phyloP scores from a whole-genome alignment of 129 eudicot species.

The Silybum marianum region DNA sequence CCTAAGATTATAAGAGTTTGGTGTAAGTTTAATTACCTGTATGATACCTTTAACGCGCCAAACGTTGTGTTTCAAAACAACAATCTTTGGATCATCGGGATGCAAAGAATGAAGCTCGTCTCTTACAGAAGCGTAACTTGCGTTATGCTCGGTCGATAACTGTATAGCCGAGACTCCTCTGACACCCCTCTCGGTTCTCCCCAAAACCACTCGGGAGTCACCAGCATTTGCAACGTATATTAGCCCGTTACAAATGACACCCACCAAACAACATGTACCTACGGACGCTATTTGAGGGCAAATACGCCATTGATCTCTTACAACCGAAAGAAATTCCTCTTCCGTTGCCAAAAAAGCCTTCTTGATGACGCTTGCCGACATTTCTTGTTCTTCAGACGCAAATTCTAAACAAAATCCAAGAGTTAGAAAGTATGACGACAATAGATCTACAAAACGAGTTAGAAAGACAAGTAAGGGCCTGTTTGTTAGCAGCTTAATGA shows the following conservation, averaged over 20 bases:
- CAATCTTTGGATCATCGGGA: constrained; percentile 82
- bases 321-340: constrained; percentile 74
- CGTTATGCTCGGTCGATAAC: constrained; percentile 87
- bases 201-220: constrained; percentile 90
- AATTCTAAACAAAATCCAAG: constrained; percentile 45
- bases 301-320: constrained; percentile 60
- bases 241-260: constrained; percentile 72
- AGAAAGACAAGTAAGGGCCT: too few species aligned
- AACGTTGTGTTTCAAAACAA: constrained; percentile 80
- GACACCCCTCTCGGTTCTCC: constrained; percentile 60
- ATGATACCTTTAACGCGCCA: constrained; percentile 99
- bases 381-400: constrained; percentile 74
- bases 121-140: constrained; percentile 71
- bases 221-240: constrained; percentile 89
- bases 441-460: background rate
- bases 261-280: constrained; percentile 90
- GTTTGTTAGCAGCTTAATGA: too few species aligned
- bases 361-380: constrained; percentile 68
- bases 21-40: constrained; percentile 61
- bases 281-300: constrained; percentile 85
- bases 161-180: constrained; percentile 73
- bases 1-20: background rate
- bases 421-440: background rate
- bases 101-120: constrained; percentile 69
- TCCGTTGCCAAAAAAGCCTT: constrained; percentile 91